Conservation (phyloP, 1,284 basidiomycete species). For the Ustilago shanxiensis region DNA sequence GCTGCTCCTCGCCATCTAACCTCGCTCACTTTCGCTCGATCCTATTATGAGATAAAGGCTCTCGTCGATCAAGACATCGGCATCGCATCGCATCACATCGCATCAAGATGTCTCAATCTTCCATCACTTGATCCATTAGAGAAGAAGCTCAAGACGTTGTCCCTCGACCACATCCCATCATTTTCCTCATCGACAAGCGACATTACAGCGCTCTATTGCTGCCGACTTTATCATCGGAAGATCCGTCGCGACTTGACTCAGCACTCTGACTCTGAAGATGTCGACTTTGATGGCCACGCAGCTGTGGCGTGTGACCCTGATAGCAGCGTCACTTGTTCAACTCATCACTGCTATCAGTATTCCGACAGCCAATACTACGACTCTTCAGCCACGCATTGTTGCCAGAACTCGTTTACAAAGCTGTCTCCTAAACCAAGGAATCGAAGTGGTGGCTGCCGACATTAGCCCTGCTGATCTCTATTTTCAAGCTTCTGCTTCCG, state of each 20-base stretch:
- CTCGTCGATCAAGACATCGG: too few species aligned
- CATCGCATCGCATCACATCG: too few species aligned
- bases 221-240: background rate
- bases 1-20: too few species aligned
- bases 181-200: too few species aligned
- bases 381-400: background rate
- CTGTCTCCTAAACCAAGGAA: constrained; percentile 23
- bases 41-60: too few species aligned
- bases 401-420: constrained; percentile 15
- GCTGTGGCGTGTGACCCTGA: constrained; percentile 1
- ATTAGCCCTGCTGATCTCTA: constrained; percentile 37
- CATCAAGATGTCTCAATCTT: too few species aligned
- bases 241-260: background rate
- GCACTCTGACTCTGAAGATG: background rate
- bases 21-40: too few species aligned
- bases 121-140: too few species aligned
- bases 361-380: constrained; percentile 1
- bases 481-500: constrained; percentile 55
- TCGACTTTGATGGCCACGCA: too few species aligned
- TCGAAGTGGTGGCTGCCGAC: constrained; percentile 37
- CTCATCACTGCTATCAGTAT: background rate
- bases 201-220: background rate
- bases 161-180: too few species aligned
- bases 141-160: too few species aligned
- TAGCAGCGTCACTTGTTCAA: background rate